These are phyloP conservation scores for Fragilaria radians DNA, from an alignment of 108 stramenopile species.

Conservation along the genomic window DNA sequence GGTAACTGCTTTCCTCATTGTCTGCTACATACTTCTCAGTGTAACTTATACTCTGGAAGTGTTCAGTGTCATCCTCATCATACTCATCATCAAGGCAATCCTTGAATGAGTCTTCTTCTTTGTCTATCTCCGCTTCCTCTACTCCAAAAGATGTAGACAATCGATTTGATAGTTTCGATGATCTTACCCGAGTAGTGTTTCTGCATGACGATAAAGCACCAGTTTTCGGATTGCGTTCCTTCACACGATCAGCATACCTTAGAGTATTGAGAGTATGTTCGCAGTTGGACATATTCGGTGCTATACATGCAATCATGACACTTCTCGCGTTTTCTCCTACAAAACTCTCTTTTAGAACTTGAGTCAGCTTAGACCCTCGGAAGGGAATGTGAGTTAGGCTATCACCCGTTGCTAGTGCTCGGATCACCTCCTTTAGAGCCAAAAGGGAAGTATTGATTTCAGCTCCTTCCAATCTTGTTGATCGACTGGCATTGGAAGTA, in stretches of 20 bases:
- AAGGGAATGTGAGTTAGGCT: slow-evolving; percentile 94
- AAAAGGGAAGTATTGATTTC: slow-evolving; percentile 97
- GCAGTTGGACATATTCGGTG: slow-evolving; percentile 89
- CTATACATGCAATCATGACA: slow-evolving; percentile 97
- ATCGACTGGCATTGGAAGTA: slow-evolving; percentile 85
- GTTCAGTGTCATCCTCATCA: slow-evolving; percentile 18
- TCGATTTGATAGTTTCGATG: not conserved
- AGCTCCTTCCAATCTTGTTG: slow-evolving; percentile 93
- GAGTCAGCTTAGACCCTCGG: slow-evolving; percentile 95
- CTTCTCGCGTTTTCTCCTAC: slow-evolving; percentile 87
- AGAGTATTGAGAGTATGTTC: slow-evolving; percentile 98
- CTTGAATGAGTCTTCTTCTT: not conserved
- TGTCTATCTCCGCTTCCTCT: not conserved
- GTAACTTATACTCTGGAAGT: slow-evolving; percentile 32
- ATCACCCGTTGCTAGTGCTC: slow-evolving; percentile 87
- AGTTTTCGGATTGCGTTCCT: slow-evolving; percentile 79
- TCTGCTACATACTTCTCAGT: not conserved
- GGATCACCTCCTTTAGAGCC: slow-evolving; percentile 99
- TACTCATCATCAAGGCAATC: slow-evolving; percentile 12
- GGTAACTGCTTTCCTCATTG: not conserved
- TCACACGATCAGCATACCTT: slow-evolving; percentile 93
- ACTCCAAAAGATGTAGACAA: not conserved
- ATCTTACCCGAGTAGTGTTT: no score
- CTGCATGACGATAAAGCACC: slow-evolving; percentile 34
- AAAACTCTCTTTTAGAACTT: slow-evolving; percentile 94